Percentiles rank a stretch among this genome's conserved stretches.
Conservation (phyloP, 2,329 filamentous ascomycete species). For the Cladophialophora exuberans region DNA sequence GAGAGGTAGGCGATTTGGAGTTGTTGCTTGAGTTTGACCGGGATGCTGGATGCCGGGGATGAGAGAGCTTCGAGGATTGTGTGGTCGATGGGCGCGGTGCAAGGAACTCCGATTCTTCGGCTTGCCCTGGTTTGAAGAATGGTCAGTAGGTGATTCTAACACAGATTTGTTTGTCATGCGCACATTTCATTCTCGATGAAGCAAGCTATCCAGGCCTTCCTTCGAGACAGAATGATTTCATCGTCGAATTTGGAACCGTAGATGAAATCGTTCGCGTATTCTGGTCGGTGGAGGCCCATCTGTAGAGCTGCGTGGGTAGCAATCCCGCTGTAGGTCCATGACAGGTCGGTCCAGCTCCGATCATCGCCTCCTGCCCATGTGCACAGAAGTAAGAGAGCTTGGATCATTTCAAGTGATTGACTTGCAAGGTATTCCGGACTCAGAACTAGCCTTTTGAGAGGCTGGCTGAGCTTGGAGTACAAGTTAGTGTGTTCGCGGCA, state of each 20-base stretch:
- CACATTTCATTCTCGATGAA: slow-evolving; percentile 16
- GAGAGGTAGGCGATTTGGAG: slow-evolving; percentile 12
- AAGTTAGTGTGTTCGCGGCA: slow-evolving; percentile 1
- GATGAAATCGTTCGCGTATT: slow-evolving; percentile 14
- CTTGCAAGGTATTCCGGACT: slow-evolving; percentile 11
- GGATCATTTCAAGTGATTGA: slow-evolving; percentile 12
- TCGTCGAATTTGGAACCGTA: slow-evolving; percentile 13
- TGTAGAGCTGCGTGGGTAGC: slow-evolving; percentile 12
- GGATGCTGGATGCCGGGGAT: slow-evolving; percentile 3
- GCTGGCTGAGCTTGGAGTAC: slow-evolving; percentile 11
- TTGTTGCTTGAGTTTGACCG: slow-evolving; percentile 8
- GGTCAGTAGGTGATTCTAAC: slow-evolving; percentile 1
- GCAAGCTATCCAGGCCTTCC: slow-evolving; percentile 13
- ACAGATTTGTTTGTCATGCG: not conserved
- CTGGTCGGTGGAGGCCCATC: slow-evolving; percentile 9
- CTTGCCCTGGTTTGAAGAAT: slow-evolving; percentile 3
- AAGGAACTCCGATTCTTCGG: slow-evolving; percentile 11
- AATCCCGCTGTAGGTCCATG: slow-evolving; percentile 15
- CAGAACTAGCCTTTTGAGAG: slow-evolving; percentile 11
- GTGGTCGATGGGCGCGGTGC: slow-evolving; percentile 14
- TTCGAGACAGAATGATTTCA: slow-evolving; percentile 6
- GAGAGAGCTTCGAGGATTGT: slow-evolving; percentile 15
- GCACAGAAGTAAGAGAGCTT: slow-evolving; percentile 9
- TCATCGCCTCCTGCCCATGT: slow-evolving; percentile 13
- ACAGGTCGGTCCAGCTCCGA: slow-evolving; percentile 12